Conservation (phyloP, 139 green algal genomes). For the Pseudopediastrum boryanum region DNA sequence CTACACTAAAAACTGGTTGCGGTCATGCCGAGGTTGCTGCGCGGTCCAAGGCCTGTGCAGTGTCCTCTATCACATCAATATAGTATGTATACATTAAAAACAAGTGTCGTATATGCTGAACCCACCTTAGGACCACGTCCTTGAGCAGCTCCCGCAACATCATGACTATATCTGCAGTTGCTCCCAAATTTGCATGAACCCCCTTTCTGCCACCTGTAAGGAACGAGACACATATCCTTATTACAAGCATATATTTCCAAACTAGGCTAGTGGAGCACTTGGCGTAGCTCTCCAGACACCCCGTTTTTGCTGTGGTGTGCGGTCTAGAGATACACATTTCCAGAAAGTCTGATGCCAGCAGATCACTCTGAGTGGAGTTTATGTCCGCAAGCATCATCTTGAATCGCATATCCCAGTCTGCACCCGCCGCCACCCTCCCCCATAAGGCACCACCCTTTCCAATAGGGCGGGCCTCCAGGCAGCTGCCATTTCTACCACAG, state of each 20-base stretch:
- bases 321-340: not conserved
- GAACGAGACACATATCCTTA: not conserved
- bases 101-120: not conserved
- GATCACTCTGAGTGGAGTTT: not conserved
- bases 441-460: too few relatives aligned
- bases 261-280: too few relatives aligned
- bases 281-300: not conserved
- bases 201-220: too few relatives aligned
- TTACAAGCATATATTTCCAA: too few relatives aligned
- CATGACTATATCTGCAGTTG: conserved; percentile 8
- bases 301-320: not conserved
- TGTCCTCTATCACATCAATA: not conserved
- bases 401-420: too few relatives aligned
- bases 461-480: too few relatives aligned
- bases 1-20: not conserved
- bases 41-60: not conserved
- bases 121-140: too few relatives aligned
- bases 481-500: too few relatives aligned
- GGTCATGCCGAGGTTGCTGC: not conserved
- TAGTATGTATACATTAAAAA: not conserved
- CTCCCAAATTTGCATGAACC: conserved; percentile 9
- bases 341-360: not conserved
- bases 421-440: too few relatives aligned
- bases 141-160: not conserved
- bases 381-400: too few relatives aligned